Base-by-base conservation (phyloP, 768 basidiomycete species). In the Xanthoconium stramineum region DNA sequence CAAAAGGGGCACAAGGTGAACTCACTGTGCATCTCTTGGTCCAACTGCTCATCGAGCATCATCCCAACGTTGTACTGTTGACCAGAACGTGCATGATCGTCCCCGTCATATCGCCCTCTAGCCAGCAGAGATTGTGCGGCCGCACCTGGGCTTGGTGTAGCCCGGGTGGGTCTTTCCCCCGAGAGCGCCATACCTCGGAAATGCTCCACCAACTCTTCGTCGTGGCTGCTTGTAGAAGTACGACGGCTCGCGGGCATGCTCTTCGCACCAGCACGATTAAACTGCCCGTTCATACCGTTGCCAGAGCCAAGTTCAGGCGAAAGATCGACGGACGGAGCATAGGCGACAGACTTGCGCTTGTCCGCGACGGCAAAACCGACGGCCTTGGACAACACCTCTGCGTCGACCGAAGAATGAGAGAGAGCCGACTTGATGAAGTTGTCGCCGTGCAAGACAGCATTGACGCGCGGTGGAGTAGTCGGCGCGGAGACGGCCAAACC, bases 21-120 rank as follows among this genome's bases (percentile, higher is more conserved):
- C 88, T 64, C 63, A 94, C 93, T 94, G 67, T 94, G 87, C 84
- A 96, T 94, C 69, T 96, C 94, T 74, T 91, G 85, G 67, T 96
- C 94, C 61, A 96, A 74, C 66, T 95, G 92, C 70, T 95, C 90
- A 62, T 96, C 94, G 58, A 96, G 76, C 84, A 95, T 86, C 86
- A 93, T 88, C 32, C 90, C 91, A 39, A 89, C 83, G 66, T 91
- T 92, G 71, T 84, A 91, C 35, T 78, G 78, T 58, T 79, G 84
- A 9, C 82, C 82, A 66, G 84, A 83, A 47, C 77, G 79, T 14
- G 77, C 72, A 39, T 79, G 82, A 52, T 88, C 85, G 47, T 84
- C 84, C 45, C 83, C 81, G 20, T 67, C 75, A 62, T 82, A 84
- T 19, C 82, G 79, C 11, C 75, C 80, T 61, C 83, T 77, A 30